Conservation (phyloP, 192 early-diverging fungal genomes). For the Coemansia sp. region DNA sequence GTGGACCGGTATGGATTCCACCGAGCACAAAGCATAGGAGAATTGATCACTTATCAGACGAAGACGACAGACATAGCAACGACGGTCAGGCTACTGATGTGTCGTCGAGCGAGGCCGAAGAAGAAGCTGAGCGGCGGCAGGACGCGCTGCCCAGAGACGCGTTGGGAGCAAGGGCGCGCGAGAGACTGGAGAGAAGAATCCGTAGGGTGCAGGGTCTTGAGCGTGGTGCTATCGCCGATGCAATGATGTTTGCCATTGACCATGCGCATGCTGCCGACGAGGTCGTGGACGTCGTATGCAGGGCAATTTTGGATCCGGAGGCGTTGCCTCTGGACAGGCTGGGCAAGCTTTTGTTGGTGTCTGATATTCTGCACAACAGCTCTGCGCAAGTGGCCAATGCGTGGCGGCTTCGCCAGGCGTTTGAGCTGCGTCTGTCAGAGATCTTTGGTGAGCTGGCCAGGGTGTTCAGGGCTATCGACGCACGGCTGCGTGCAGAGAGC, state of each 20-base stretch:
- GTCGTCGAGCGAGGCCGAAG: conserved; percentile 53
- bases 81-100: conserved; percentile 40
- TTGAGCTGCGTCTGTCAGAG: conserved; percentile 62
- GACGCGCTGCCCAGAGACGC: conserved; percentile 9
- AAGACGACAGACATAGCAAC: conserved; percentile 61
- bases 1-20: conserved; percentile 84
- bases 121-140: conserved; percentile 20
- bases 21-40: conserved; percentile 39
- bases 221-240: conserved; percentile 65
- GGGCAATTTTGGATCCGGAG: conserved; percentile 58
- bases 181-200: conserved; percentile 32
- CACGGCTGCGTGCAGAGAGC: conserved; percentile 80
- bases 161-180: conserved; percentile 29
- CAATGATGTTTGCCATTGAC: conserved; percentile 84
- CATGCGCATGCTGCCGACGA: conserved; percentile 81
- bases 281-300: conserved; percentile 69
- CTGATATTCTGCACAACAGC: conserved; percentile 89
- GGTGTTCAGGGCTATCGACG: conserved; percentile 68
- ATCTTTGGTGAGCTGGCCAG: conserved; percentile 73
- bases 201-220: conserved; percentile 12
- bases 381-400: conserved; percentile 77
- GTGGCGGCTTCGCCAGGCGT: conserved; percentile 78
- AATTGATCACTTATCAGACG: conserved; percentile 40
- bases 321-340: conserved; percentile 69
- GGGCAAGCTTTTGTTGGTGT: conserved; percentile 79